phyloP scores from a whole-genome alignment of 306 rosid genomes.

The Morella rubra region DNA sequence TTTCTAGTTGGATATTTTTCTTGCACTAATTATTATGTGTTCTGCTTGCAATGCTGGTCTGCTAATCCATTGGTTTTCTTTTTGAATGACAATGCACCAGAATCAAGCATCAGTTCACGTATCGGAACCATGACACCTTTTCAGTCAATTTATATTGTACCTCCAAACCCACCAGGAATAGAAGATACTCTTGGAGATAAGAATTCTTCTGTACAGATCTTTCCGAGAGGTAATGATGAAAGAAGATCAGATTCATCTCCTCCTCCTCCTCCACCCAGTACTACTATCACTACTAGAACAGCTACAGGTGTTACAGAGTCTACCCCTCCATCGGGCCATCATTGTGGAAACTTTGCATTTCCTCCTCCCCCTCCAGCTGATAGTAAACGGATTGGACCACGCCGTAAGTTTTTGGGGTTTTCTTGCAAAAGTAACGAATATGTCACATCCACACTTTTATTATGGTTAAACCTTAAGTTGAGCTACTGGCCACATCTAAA shows the following conservation, averaged over 20 bases:
- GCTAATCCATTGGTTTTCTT: conserved; percentile 31
- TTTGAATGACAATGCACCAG: conserved; percentile 50
- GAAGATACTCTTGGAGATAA: conserved; percentile 35
- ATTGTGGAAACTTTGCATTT: conserved; percentile 62
- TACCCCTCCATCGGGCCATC: conserved; percentile 43
- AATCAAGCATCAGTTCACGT: conserved; percentile 48
- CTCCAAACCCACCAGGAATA: conserved; percentile 31
- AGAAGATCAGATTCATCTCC: conserved; percentile 16
- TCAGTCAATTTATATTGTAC: conserved; percentile 31
- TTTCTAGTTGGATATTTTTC: neutral
- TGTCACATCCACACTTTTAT: conserved; percentile 8
- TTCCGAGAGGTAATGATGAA: conserved; percentile 30
- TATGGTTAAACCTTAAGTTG: no score
- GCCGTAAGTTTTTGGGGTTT: conserved; percentile 59
- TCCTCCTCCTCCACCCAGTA: conserved; percentile 26
- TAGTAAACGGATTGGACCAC: conserved; percentile 80
- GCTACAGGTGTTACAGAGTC: conserved; percentile 24
- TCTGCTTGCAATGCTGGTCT: conserved; percentile 8
- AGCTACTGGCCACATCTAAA: conserved; percentile 9
- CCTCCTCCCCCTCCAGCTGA: conserved; percentile 85
- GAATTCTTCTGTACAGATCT: conserved; percentile 37
- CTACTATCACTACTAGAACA: conserved; percentile 21
- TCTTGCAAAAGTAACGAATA: neutral
- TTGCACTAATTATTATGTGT: conserved; percentile 18
- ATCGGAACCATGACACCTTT: conserved; percentile 43